Base-by-base conservation (phyloP, 768 basidiomycete genomes). In the Trametes gibbosa region DNA sequence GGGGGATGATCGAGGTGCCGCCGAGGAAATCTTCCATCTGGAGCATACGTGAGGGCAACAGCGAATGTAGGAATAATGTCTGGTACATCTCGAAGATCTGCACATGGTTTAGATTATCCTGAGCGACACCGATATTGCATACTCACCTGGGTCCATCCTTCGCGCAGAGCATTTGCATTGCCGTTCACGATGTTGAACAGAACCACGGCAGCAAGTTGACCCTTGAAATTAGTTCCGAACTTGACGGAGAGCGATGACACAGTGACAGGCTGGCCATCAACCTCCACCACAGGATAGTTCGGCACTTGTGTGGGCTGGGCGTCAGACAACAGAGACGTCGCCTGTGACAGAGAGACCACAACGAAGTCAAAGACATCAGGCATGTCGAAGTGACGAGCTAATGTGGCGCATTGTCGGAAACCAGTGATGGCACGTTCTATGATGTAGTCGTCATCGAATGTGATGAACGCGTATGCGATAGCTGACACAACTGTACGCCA, bases 31-130 rank as follows among this genome's bases (percentile, higher is more conserved):
- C 97, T 70, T 97, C 96, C 91, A 97, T 95, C 71, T 96, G 93
- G 12, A 97, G 76, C 89, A 99, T 91, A 50, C 89, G 81, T 10
- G 80, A 84, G 0, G 97, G 97, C 17, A 99, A 77, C 24, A 98
- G 79, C 17, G 95, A 95, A 70, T 98, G 91, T 46, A 98, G 74
- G 75, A 98, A 99, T 23, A 99, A 77, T 34, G 95, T 97, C 68
- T 95, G 90, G 75, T 96, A 95, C 87, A 98, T 98, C 72, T 98
- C 96, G 66, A 99, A 98, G 54, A 99, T 93, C 90, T 97, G 8
- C 27, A 17, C 16, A 5, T 1, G 32, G 58, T 5, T 45, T 19
- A 58, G 8, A 49, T 24, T 12, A 32, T 47, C 17, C 35, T 39
- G 19, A 56, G 46, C 7, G 24, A 50, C 56, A 10, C 66, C 41